A percentile compares a stretch with the other conserved stretches of the same genome.
phyloP scores from a whole-genome alignment of 495 filamentous ascomycete species.

The Neurospora sp. region DNA sequence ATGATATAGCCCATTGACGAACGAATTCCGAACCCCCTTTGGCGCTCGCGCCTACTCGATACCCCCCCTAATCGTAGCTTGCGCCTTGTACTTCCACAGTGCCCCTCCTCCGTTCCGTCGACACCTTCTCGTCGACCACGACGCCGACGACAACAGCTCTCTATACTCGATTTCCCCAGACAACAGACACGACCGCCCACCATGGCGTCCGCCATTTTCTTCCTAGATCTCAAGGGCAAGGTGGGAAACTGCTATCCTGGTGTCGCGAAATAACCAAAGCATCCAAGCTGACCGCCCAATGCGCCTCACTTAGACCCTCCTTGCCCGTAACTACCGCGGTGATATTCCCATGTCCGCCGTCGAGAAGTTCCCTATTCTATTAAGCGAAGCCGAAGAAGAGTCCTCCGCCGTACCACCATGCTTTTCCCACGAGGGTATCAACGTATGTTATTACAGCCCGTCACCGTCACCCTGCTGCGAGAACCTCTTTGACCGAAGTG shows the following conservation, averaged over 20 bases:
- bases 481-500: neutral
- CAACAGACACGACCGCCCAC: constrained; percentile 17
- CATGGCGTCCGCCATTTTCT: constrained; percentile 98
- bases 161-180: constrained; percentile 1
- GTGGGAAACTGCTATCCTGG: constrained; percentile 32
- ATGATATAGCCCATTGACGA: constrained; percentile 4
- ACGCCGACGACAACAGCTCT: neutral
- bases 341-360: constrained; percentile 99
- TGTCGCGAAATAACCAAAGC: neutral
- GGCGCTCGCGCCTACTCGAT: neutral
- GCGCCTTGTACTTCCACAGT: neutral
- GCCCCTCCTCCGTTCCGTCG: neutral
- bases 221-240: constrained; percentile 99
- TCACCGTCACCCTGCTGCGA: neutral
- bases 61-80: neutral
- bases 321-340: constrained; percentile 96
- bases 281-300: neutral
- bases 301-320: constrained; percentile 63
- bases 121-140: constrained; percentile 1
- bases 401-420: constrained; percentile 95
- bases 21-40: neutral
- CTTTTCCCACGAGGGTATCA: constrained; percentile 98
- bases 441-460: constrained; percentile 46
- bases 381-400: constrained; percentile 99
- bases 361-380: constrained; percentile 94